Evolutionary conservation across 768 basidiomycete genomes (phyloP), one percentile per base, ranked within the genome.

Genomic region (Mrakia frigida): DNA sequence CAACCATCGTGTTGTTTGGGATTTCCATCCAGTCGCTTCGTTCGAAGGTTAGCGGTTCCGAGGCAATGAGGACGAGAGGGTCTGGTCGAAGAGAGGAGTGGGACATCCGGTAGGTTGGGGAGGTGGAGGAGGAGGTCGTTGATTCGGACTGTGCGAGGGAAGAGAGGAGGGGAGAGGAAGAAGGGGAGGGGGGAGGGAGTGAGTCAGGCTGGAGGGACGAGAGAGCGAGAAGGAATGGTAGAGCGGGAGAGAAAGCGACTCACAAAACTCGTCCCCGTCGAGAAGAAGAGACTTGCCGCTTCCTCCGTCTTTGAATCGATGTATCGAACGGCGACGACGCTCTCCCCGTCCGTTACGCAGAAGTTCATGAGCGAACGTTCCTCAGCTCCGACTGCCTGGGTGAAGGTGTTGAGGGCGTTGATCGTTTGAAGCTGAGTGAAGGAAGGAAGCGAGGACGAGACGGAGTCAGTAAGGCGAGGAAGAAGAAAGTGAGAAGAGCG

Each of bases 1-100:
- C 90, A 33, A 94, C 90, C 90, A 98, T 91, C 79, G 92, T 90
- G 83, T 99, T 98, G 18, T 93, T 96, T 82, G 91, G 91, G 81
- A 99, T 95, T 83, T 98, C 97, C 91, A 98, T 95, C 97, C 97
- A 99, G 83, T 99, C 97, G 70, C 93, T 93, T 87, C 94, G 87
- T 85, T 99, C 96, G 80, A 98, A 99, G 0, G 97, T 99, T 63
- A 99, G 84, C 0, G 97, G 97, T 80, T 98, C 96, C 79, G 91
- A 92, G 14, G 91, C 92, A 82, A 93, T 89, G 67, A 74, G 70
- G 43, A 61, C 73, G n/a, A 80, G 61, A 1, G 78, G 41, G 23
- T 70, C 80, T 0, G 77, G 74, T 11, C 73, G 78, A 53, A 74
- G 73, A 25, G 72, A 52, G 25, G 67, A 73, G 68, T 77, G 72